Evolutionary conservation across 352 stramenopile species (phyloP), one percentile per base, ranked within the genome.

Genomic region (Phytopythium aichiense): DNA sequence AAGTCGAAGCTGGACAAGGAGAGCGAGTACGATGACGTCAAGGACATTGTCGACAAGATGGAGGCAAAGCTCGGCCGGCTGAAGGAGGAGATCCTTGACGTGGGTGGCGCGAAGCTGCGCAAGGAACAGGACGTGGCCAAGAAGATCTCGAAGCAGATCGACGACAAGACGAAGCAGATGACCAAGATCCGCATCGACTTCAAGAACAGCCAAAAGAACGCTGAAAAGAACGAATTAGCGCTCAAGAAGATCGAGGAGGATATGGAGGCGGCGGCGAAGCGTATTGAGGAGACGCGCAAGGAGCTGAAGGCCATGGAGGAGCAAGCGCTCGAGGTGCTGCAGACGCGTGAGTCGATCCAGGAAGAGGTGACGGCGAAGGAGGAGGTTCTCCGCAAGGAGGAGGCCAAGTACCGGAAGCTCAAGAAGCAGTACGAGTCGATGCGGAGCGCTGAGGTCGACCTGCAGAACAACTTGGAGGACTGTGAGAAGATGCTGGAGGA

Each of bases 21-120:
- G 64, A 67, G 68, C 5, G 89, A 98, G 77, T 96, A 81, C 54
- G 81, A 75, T 13, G 72, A 67, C n/a, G 74, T 84, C 6, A 84
- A 93, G 48, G 55, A 81, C 16, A 76, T 77, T 12, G 81, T 94
- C 6, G 69, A 91, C 31, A 75, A 67, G 58, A 92, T 91, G 72
- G 78, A 95, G 53, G 66, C 61, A 0, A 74, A 92, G 53, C 87
- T 99, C 9, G 82, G 86, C 7, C 87, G 91, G 31, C 70, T 99
- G 8, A 98, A 99, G 73, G 91, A 98, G 38, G 80, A 88, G 35
- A 99, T 99, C 66, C 74, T 99, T 0, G 92, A 98, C 65, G 92
- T 98, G 45, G 96, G 96, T 53, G 95, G 96, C 31, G 80, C 82
- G 31, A 96, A 96, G 63, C 68, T 99, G 23, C 98, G 98, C 57